Conservation (phyloP, 1,284 basidiomycete genomes). For the Apiotrichum sp. region DNA sequence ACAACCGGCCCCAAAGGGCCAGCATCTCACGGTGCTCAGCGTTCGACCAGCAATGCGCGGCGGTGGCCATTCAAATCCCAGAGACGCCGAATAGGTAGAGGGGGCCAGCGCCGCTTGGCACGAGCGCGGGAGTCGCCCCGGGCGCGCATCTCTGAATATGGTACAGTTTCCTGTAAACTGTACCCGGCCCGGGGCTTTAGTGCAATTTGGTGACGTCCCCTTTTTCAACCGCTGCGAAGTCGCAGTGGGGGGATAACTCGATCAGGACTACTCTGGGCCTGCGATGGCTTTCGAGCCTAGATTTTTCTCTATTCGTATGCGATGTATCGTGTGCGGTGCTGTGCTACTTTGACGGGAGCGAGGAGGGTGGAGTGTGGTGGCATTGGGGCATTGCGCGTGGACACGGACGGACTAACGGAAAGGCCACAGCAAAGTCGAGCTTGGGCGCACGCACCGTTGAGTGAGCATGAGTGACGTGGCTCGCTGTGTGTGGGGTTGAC, state of each 20-base stretch:
- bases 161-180: too few relatives aligned
- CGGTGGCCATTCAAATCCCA: slow-evolving; percentile 16
- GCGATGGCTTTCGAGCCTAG: slow-evolving; percentile 46
- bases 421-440: too few relatives aligned
- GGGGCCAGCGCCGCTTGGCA: slow-evolving; percentile 32
- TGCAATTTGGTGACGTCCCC: slow-evolving; percentile 50
- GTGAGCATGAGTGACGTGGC: too few relatives aligned
- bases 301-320: slow-evolving; percentile 27
- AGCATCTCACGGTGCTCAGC: slow-evolving; percentile 35
- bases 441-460: too few relatives aligned
- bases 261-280: slow-evolving; percentile 51
- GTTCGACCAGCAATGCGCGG: slow-evolving; percentile 49
- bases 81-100: slow-evolving; percentile 24
- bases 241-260: slow-evolving; percentile 42
- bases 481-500: too few relatives aligned
- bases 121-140: slow-evolving; percentile 35
- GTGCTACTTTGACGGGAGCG: too few relatives aligned
- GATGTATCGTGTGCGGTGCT: too few relatives aligned
- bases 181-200: slow-evolving; percentile 40
- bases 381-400: too few relatives aligned
- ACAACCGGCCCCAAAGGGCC: slow-evolving; percentile 41
- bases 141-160: not conserved
- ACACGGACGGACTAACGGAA: too few relatives aligned
- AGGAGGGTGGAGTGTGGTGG: too few relatives aligned
- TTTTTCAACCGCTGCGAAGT: not conserved